phyloP scores from a whole-genome alignment of 2,329 filamentous ascomycete species.

The Aspergillus phoenicis region DNA sequence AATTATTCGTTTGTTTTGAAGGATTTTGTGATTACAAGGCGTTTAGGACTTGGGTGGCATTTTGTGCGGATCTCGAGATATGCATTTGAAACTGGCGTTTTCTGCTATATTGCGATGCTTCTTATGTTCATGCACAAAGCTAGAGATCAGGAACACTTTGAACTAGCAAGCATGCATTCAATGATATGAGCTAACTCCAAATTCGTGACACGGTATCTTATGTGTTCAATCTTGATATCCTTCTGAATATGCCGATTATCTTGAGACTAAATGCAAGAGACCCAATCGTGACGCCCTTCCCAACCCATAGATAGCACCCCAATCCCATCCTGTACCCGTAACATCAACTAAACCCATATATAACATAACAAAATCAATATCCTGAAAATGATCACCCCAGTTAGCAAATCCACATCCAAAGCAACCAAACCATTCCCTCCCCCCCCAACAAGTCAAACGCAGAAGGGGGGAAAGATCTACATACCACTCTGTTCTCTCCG shows the following conservation, averaged over 20 bases:
- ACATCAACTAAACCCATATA: too few relatives aligned
- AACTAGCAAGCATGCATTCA: neutral
- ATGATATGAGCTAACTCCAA: neutral
- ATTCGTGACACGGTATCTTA: neutral
- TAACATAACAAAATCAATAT: neutral
- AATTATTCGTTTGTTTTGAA: neutral
- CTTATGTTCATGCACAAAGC: neutral
- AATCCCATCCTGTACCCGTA: neutral
- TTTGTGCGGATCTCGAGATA: neutral
- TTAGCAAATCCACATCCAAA: neutral
- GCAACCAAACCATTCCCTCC: too few relatives aligned
- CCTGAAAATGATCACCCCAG: neutral
- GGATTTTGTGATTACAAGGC: neutral
- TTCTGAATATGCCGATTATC: neutral
- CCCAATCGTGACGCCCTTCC: neutral
- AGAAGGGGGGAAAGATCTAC: slow-evolving; percentile 16
- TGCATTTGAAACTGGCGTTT: slow-evolving; percentile 6
- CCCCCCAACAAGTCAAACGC: neutral
- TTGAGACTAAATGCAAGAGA: neutral
- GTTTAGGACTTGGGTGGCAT: neutral
- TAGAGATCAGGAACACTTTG: neutral
- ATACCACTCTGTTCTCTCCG: slow-evolving; percentile 53
- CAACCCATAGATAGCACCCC: neutral
- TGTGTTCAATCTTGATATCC: neutral
- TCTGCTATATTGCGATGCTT: neutral